phyloP scores from a whole-genome alignment of 441 rosid genomes.

The Gossypium laxum region DNA sequence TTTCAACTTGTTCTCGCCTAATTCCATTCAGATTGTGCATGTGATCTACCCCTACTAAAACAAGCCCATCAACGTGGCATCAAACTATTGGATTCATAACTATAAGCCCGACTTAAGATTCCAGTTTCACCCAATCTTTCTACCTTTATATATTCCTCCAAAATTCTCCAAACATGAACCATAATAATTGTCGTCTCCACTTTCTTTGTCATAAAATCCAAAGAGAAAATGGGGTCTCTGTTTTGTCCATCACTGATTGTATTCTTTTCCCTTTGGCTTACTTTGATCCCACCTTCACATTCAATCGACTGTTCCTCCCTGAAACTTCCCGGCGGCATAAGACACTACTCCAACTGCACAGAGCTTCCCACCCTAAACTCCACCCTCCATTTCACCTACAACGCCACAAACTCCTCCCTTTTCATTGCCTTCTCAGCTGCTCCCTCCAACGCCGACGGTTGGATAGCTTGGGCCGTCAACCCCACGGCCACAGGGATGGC shows the following conservation, averaged over 20 bases:
- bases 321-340: conserved; percentile 22
- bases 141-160: not conserved
- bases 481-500: conserved; percentile 43
- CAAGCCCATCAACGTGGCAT: not conserved
- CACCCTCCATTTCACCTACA: conserved; percentile 60
- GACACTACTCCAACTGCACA: conserved; percentile 28
- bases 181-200: too few species aligned
- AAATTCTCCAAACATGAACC: not conserved
- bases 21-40: too few species aligned
- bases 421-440: conserved; percentile 59
- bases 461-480: conserved; percentile 74
- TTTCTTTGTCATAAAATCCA: too few species aligned
- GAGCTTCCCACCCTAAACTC: conserved; percentile 46
- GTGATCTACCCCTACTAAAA: too few species aligned
- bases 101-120: too few species aligned
- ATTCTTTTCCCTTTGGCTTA: conserved; percentile 5
- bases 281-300: conserved; percentile 25
- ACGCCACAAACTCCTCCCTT: conserved; percentile 61
- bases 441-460: conserved; percentile 37
- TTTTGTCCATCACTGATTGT: conserved; percentile 18
- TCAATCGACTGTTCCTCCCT: conserved; percentile 46
- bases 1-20: too few species aligned
- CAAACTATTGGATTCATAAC: not conserved
- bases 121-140: not conserved
- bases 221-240: conserved; percentile 20